Base-by-base conservation (phyloP, 2,329 filamentous ascomycete species). In the Penicillium glabrum region DNA sequence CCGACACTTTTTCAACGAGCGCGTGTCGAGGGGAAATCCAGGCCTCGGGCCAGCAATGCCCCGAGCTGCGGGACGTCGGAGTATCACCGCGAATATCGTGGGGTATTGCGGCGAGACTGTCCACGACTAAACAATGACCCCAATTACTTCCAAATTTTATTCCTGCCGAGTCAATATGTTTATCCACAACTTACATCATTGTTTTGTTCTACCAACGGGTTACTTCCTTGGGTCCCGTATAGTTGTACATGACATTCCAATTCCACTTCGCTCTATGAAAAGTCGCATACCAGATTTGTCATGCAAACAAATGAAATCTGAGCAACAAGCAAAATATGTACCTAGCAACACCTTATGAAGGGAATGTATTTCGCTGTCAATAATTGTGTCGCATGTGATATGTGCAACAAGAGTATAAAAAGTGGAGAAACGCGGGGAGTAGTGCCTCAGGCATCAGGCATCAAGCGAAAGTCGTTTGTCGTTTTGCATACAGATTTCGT, bases 1-100 rank as follows among this genome's bases (percentile, higher is more conserved):
- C 27, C 31, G 33, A 50, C 47, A 55, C 37, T 52, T 57, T 61
- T 61, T 57, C 50, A 54, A 54, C 48, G 44, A 39, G 31, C 21
- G 27, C 16, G 46, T 24, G 31, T 31, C 51, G 54, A 57, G 48
- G 51, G 51, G 54, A 49, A 49, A 35, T 33, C 56, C 49, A 46
- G 50, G 19, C 23, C 29, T 53, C 50, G 50, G 50, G 50, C 29
- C 7, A 53, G 50, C 50, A 46, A 53, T 53, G 41, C 50, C 26
- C 50, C 50, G 50, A 53, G 50, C 26, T 46, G 29, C 21, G 27
- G 24, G 41, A 37, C 41, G 26, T 45, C 50, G 43, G 50, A 46
- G 33, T 50, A 50, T 49, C 47, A 37, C 47, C 47, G 47, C 16
- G n/a, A 5, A 29, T 13, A 23, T 5, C 39, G n/a, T 41, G 39